Base-by-base conservation (phyloP, 1,284 basidiomycete genomes). In the Cronartium quercuum region DNA sequence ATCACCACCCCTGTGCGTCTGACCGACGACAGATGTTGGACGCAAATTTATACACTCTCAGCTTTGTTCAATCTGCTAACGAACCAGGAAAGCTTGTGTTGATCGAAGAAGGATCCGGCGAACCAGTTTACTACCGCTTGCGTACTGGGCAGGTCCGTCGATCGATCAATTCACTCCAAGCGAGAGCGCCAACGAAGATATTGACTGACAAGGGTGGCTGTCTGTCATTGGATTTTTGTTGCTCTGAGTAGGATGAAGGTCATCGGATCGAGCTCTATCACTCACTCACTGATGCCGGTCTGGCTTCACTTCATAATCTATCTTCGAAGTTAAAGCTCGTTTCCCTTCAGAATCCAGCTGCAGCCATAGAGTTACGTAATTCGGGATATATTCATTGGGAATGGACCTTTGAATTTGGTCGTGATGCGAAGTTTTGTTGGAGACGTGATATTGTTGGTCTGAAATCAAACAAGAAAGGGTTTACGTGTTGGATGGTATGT, bases 401-500 rank as follows among this genome's bases (percentile, higher is more conserved):
- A 65, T 73, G 69, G 69, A 65, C 62, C 13, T 73, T 73, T 62
- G 34, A 51, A 3, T 73, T 65, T 29, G 61, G 57, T 21, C 6
- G 12, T 61, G n/a, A 61, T 61, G 42, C 35, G 37, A 73, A 73
- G 18, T 65, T 73, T 35, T 64, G 29, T 40, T 73, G 69, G 69
- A 65, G 24, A 40, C 62, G 51, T 38, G 69, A 73, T 65, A 34
- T 58, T 44, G 42, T 73, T 24, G 63, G 70, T n/a, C 40, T 73
- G 51, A 34, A 61, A 15, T 63, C 61, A 29, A 58, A 40, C n/a
- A 66, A 64, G 38, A 40, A 62, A 35, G 70, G 70, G 6, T 73
- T 41, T 35, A 66, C 70, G 12, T 73, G 70, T 55, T 73, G 70
- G 70, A 65, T 73, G 63, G 70, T 73, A 15, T 21, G 44, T 55